Percentiles rank a stretch among this genome's conserved stretches.
phyloP scores from a whole-genome alignment of 768 basidiomycete genomes.

The Rickenella mellea region DNA sequence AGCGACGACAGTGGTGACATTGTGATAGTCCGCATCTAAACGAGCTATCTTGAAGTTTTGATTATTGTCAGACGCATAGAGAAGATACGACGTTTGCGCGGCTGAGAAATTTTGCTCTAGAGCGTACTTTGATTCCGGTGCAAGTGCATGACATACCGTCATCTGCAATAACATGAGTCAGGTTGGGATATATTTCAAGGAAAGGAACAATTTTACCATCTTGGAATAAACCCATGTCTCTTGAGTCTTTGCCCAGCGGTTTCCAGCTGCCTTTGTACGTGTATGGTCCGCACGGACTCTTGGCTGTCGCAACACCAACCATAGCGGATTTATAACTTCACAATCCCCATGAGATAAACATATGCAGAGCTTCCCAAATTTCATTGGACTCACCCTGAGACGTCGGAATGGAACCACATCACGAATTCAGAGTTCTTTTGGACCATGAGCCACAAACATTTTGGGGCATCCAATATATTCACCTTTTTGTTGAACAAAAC shows the following conservation, averaged over 20 bases:
- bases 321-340: conserved; percentile 51
- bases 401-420: conserved; percentile 66
- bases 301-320: conserved; percentile 53
- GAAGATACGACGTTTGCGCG: conserved; percentile 44
- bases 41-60: conserved; percentile 59
- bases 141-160: too few species aligned
- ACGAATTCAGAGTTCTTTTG: conserved; percentile 50
- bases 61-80: conserved; percentile 64
- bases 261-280: conserved; percentile 45
- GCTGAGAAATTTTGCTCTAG: conserved; percentile 11
- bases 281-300: conserved; percentile 52
- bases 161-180: too few species aligned
- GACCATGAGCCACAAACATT: too few species aligned
- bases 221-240: conserved; percentile 50
- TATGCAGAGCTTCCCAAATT: neutral
- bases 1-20: conserved; percentile 37
- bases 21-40: conserved; percentile 50
- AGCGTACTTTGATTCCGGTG: too few species aligned
- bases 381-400: conserved; percentile 34
- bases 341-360: conserved; percentile 14
- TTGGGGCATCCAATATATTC: too few species aligned
- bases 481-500: conserved; percentile 48
- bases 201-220: conserved; percentile 33
- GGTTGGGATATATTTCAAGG: too few species aligned
- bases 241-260: conserved; percentile 48